phyloP scores from a whole-genome alignment of 202 grass and related monocot species.

The Elaeis oleifera region DNA sequence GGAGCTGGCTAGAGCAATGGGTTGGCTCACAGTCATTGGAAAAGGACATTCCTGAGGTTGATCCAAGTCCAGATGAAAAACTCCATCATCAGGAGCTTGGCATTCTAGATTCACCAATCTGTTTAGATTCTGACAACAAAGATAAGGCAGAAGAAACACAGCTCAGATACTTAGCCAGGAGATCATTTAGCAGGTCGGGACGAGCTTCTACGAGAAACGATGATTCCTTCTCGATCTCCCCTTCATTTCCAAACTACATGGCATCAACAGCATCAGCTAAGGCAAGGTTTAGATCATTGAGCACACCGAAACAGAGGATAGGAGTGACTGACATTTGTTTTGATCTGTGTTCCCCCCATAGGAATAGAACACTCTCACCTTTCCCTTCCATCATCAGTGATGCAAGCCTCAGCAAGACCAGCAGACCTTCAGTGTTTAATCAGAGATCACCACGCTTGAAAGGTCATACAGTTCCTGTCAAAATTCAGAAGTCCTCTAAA shows the following conservation, averaged over 20 bases:
- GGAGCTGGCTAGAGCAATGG: conserved; percentile 77
- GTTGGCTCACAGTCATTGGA: conserved; percentile 54
- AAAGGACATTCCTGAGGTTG: conserved; percentile 43
- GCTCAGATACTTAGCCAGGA: conserved; percentile 42
- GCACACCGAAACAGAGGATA: conserved; percentile 63
- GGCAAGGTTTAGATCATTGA: conserved; percentile 69
- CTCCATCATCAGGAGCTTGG: background rate
- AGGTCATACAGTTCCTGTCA: conserved; percentile 29
- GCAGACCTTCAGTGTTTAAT: conserved; percentile 22
- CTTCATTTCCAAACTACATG: conserved; percentile 62
- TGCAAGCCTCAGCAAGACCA: conserved; percentile 30
- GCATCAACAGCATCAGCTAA: conserved; percentile 68
- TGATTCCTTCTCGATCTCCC: conserved; percentile 25
- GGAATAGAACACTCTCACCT: conserved; percentile 37
- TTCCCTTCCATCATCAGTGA: conserved; percentile 61
- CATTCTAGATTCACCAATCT: conserved; percentile 5
- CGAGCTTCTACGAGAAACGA: conserved; percentile 28
- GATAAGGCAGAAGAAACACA: conserved; percentile 4
- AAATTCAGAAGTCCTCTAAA: conserved; percentile 29
- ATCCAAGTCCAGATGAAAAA: conserved; percentile 14
- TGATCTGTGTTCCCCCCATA: conserved; percentile 40
- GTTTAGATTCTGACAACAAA: background rate
- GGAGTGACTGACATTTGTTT: conserved; percentile 18
- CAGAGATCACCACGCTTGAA: conserved; percentile 44
- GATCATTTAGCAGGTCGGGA: conserved; percentile 33